These are phyloP conservation scores for Ceratorhiza oryzae-sativae DNA, from an alignment of 1,284 basidiomycete genomes.

Conservation along the genomic window DNA sequence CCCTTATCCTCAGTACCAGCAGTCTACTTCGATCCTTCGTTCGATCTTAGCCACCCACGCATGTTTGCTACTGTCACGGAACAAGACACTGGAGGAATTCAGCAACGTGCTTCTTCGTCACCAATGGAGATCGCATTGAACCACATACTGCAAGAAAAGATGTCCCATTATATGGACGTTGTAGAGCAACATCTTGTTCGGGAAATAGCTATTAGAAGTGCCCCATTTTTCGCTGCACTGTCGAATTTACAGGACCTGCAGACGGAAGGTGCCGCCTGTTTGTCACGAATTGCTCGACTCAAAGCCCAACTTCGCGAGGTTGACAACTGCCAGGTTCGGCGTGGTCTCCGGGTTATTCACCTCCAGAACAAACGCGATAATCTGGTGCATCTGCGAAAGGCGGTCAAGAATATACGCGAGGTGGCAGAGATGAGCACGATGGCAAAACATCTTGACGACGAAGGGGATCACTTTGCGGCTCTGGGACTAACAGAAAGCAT, in stretches of 20 bases:
- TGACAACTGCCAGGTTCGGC: conserved; percentile 77
- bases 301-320: conserved; percentile 77
- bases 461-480: conserved; percentile 86
- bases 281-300: conserved; percentile 77
- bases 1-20: conserved; percentile 79
- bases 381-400: conserved; percentile 65
- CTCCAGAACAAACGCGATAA: conserved; percentile 69
- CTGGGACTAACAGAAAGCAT: conserved; percentile 79
- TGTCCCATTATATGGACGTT: conserved; percentile 92
- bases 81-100: conserved; percentile 49
- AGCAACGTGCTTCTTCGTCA: conserved; percentile 55
- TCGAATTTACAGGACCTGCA: conserved; percentile 93
- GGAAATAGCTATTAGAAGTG: conserved; percentile 89
- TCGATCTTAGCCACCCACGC: conserved; percentile 85
- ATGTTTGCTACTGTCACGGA: conserved; percentile 87
- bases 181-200: conserved; percentile 94
- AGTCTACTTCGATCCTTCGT: conserved; percentile 79
- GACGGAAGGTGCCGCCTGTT: conserved; percentile 84
- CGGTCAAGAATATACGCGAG: conserved; percentile 70
- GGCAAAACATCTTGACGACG: conserved; percentile 72
- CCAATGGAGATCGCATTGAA: conserved; percentile 56
- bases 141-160: conserved; percentile 84
- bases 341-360: conserved; percentile 76
- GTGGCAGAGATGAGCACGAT: conserved; percentile 79
- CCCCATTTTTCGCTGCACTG: conserved; percentile 96